phyloP scores from a whole-genome alignment of 768 basidiomycete genomes.

The Collybiopsis confluens region DNA sequence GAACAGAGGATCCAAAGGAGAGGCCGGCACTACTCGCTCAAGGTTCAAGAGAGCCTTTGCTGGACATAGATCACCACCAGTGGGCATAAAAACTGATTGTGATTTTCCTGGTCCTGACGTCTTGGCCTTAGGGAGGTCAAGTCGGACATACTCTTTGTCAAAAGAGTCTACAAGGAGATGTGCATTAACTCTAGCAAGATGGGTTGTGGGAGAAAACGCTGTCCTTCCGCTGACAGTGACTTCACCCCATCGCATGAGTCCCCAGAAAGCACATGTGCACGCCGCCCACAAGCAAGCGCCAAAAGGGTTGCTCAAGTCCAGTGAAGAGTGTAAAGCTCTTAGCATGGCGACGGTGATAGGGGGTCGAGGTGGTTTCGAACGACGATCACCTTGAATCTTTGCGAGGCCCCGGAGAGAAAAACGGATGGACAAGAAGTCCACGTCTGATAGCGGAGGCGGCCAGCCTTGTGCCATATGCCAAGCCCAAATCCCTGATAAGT shows the following conservation, averaged over 20 bases:
- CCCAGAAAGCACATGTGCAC: slow-evolving; percentile 34
- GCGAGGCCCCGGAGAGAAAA: slow-evolving; percentile 27
- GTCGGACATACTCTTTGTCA: slow-evolving; percentile 21
- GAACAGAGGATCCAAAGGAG: slow-evolving; percentile 26
- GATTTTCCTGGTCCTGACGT: too few relatives aligned
- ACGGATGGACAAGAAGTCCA: slow-evolving; percentile 15
- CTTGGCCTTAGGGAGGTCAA: too few relatives aligned
- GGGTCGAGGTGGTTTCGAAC: slow-evolving; percentile 20
- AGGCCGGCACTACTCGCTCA: slow-evolving; percentile 12
- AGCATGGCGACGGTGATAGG: slow-evolving; percentile 31
- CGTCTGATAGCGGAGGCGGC: slow-evolving; percentile 25
- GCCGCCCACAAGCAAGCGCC: slow-evolving; percentile 36
- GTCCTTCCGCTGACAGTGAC: slow-evolving; percentile 26
- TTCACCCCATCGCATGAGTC: slow-evolving; percentile 34
- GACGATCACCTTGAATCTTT: slow-evolving; percentile 13
- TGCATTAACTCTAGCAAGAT: slow-evolving; percentile 24
- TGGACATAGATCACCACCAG: too few relatives aligned
- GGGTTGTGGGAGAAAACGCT: slow-evolving; percentile 32
- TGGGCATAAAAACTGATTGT: too few relatives aligned
- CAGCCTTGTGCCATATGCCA: slow-evolving; percentile 37
- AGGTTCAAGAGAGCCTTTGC: too few relatives aligned
- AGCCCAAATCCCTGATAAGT: slow-evolving; percentile 29
- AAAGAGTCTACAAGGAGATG: slow-evolving; percentile 27
- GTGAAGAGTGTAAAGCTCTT: slow-evolving; percentile 10
- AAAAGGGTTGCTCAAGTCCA: slow-evolving; percentile 26